Percentiles rank a stretch among this genome's conserved stretches.
phyloP scores from a whole-genome alignment of 208 protist species.

The Leishmania major region DNA sequence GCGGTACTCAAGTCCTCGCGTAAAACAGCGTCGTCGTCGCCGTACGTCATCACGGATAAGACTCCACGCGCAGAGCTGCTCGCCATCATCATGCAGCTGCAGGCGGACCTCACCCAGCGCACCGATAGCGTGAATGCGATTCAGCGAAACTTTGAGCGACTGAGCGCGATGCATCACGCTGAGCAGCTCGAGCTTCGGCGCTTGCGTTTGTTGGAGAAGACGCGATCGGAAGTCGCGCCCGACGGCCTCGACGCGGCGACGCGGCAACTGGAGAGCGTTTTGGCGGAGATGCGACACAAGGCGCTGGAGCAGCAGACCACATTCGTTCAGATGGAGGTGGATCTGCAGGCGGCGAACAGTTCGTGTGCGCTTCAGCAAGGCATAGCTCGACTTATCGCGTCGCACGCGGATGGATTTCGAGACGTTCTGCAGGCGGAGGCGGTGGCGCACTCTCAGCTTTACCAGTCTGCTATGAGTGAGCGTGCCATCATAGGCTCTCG shows the following conservation, averaged over 20 bases:
- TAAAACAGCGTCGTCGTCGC: neutral
- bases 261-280: neutral
- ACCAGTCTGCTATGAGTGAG: neutral
- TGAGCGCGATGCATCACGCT: constrained; percentile 72
- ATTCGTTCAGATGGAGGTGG: neutral
- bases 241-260: constrained; percentile 13
- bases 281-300: constrained; percentile 3
- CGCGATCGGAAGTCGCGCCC: neutral
- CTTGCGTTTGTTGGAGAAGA: constrained; percentile 31
- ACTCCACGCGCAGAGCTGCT: constrained; percentile 46
- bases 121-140: constrained; percentile 89
- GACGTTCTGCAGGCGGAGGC: constrained; percentile 1
- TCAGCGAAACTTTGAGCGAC: constrained; percentile 89
- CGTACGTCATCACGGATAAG: constrained; percentile 34
- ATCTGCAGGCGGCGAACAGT: neutral
- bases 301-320: neutral
- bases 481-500: neutral
- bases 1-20: neutral
- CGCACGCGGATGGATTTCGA: constrained; percentile 1
- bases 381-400: neutral
- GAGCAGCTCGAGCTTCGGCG: constrained; percentile 54
- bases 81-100: constrained; percentile 47
- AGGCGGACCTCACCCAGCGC: constrained; percentile 61
- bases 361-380: neutral
- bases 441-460: neutral